Evolutionary conservation across 2,329 filamentous ascomycete species (phyloP), one percentile per base, ranked within the genome.

Genomic region (Teratosphaeria zuluensis): DNA sequence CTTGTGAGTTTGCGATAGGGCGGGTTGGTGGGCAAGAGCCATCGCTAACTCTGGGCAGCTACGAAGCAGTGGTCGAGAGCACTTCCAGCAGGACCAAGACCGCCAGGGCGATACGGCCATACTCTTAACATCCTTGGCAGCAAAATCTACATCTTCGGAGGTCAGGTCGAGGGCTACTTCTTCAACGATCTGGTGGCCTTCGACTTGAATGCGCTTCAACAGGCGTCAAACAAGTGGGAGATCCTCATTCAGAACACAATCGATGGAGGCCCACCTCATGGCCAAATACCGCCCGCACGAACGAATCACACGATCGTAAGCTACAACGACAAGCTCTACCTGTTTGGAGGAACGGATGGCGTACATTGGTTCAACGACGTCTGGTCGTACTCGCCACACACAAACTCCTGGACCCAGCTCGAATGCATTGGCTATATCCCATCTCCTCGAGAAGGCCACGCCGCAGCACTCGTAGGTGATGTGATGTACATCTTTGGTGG

Each of bases 401-500:
- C 83, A 53, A 96, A 96, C 73, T 77, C 81, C 58, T 99, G 94
- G 94, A 77, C 84, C 9, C 88, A 95, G 71, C 81, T 96, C 58
- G 92, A 97, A 69, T 99, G 94, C 72, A 96, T 97, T 68, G 94
- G 94, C 38, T 99, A 96, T 73, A 97, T 99, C 60, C 94, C 95
- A 1, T 87, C 91, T 1, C 87, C 92, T 19, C 85, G 94, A 61
- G 94, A 99, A 79, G 94, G 94, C 3, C 94, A 99, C 73, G 92
- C 95, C 12, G 90, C 94, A 14, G 87, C 92, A 3, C 79, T 99
- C 21, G 92, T 99, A 51, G 90, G 94, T 72, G 94, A 99, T 71
- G 94, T 96, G 60, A 99, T 99, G 95, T 99, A 99, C 76, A 86
- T 99, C 61, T 99, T 99, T 73, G 95, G 95, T 66, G 94, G 94